Percentiles rank a stretch among this genome's conserved stretches.
phyloP scores from a whole-genome alignment of 2,329 filamentous ascomycete genomes.

The Bisporella sp. region DNA sequence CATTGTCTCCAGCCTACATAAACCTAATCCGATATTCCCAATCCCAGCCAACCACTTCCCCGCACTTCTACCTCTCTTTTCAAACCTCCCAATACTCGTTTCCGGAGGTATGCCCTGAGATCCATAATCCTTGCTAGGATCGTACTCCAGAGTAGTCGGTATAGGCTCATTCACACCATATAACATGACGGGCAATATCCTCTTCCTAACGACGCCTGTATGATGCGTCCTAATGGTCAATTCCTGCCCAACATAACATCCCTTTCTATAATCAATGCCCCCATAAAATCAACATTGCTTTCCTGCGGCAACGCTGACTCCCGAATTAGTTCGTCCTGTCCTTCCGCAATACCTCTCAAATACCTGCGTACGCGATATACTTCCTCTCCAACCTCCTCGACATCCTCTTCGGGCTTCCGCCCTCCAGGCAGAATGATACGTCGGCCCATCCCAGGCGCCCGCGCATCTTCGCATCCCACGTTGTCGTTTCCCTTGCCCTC shows the following conservation, averaged over 20 bases:
- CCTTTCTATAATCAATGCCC: slow-evolving; percentile 90
- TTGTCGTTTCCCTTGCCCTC: slow-evolving; percentile 11
- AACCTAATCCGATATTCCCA: slow-evolving; percentile 78
- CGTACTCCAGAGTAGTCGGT: slow-evolving; percentile 40
- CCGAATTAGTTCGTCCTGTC: slow-evolving; percentile 67
- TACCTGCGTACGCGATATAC: slow-evolving; percentile 74
- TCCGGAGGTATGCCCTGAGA: slow-evolving; percentile 27
- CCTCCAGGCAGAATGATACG: slow-evolving; percentile 37
- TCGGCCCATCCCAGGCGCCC: slow-evolving; percentile 49
- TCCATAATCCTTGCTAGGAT: slow-evolving; percentile 26
- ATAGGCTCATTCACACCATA: slow-evolving; percentile 44
- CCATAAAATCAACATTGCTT: slow-evolving; percentile 79
- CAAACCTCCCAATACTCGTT: slow-evolving; percentile 43
- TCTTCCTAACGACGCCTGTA: slow-evolving; percentile 86
- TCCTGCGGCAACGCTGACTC: slow-evolving; percentile 77
- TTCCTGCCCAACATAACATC: slow-evolving; percentile 95
- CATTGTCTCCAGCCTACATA: slow-evolving; percentile 89
- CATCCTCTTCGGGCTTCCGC: slow-evolving; percentile 22
- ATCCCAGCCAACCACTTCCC: slow-evolving; percentile 76
- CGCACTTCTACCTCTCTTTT: slow-evolving; percentile 58
- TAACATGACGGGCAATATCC: slow-evolving; percentile 73
- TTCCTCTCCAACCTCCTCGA: slow-evolving; percentile 42
- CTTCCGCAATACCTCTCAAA: slow-evolving; percentile 76
- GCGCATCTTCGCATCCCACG: slow-evolving; percentile 36
- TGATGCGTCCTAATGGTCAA: slow-evolving; percentile 93